Conservation (phyloP, 1,284 basidiomycete species). For the Heterobasidion annosum region DNA sequence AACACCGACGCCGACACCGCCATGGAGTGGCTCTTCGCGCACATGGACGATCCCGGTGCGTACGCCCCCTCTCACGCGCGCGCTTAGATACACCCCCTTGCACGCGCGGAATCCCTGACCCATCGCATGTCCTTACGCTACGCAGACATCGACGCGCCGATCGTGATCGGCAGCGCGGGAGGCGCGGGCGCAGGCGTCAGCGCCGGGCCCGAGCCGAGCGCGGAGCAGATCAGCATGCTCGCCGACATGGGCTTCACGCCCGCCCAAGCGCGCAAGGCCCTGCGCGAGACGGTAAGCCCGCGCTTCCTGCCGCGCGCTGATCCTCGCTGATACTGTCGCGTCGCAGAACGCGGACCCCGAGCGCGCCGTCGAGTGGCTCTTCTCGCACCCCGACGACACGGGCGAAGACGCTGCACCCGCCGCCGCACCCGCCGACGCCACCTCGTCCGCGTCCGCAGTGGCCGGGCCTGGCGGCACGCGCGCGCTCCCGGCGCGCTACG, state of each 20-base stretch:
- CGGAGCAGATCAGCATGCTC: constrained; percentile 67
- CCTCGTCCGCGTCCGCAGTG: constrained; percentile 15
- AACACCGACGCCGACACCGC: constrained; percentile 74
- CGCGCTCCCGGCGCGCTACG: constrained; percentile 68
- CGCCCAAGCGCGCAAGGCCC: constrained; percentile 82
- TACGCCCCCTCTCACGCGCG: constrained; percentile 8
- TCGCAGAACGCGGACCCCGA: constrained; percentile 67
- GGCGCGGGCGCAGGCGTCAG: constrained; percentile 10
- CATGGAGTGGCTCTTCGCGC: constrained; percentile 93
- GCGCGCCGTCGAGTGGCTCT: constrained; percentile 94
- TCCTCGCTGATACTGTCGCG: not conserved
- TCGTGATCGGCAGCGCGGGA: constrained; percentile 27
- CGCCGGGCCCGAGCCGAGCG: constrained; percentile 42
- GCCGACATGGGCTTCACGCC: constrained; percentile 90
- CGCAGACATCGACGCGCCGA: constrained; percentile 83
- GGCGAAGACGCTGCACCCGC: constrained; percentile 45
- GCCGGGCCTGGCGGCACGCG: constrained; percentile 30
- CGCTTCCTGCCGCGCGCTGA: constrained; percentile 2
- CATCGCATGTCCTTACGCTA: constrained; percentile 3
- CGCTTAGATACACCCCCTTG: not conserved
- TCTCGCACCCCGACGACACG: constrained; percentile 84
- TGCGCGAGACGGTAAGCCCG: constrained; percentile 71
- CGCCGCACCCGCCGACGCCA: constrained; percentile 15
- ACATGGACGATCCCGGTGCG: constrained; percentile 90
- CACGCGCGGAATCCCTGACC: not conserved